phyloP scores from a whole-genome alignment of 1,284 basidiomycete genomes.

The Papiliotrema fonsecae region DNA sequence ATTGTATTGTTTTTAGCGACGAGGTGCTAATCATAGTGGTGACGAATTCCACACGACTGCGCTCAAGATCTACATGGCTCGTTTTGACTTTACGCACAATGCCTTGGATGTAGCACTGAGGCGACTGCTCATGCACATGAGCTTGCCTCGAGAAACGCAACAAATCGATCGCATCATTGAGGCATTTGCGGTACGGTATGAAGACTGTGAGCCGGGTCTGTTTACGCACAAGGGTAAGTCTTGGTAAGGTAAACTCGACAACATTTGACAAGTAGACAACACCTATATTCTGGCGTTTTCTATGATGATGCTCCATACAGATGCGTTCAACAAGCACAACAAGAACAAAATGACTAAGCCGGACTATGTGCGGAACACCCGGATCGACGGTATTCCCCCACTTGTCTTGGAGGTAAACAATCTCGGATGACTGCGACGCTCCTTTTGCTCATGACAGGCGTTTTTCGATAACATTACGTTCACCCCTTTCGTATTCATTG shows the following conservation, averaged over 20 bases:
- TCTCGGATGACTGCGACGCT: not conserved
- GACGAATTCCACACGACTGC: slow-evolving; percentile 69
- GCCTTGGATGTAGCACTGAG: slow-evolving; percentile 91
- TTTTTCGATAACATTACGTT: slow-evolving; percentile 96
- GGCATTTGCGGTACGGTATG: slow-evolving; percentile 83
- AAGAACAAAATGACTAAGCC: slow-evolving; percentile 95
- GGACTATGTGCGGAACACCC: slow-evolving; percentile 87
- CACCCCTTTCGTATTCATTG: slow-evolving; percentile 92
- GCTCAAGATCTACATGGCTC: slow-evolving; percentile 65
- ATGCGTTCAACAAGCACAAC: slow-evolving; percentile 96
- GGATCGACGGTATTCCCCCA: slow-evolving; percentile 74
- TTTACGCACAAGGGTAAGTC: slow-evolving; percentile 69
- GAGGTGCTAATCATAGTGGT: slow-evolving; percentile 57
- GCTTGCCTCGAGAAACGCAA: slow-evolving; percentile 90
- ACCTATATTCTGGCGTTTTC: slow-evolving; percentile 97
- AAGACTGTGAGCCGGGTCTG: slow-evolving; percentile 74
- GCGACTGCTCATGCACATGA: slow-evolving; percentile 83
- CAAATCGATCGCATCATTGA: slow-evolving; percentile 98
- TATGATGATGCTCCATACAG: slow-evolving; percentile 97
- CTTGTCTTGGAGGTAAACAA: slow-evolving; percentile 73
- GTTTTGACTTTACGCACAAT: slow-evolving; percentile 71
- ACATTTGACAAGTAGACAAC: slow-evolving; percentile 73
- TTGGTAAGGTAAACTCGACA: too few species aligned
- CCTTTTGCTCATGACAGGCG: slow-evolving; percentile 59
- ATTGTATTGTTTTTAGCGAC: not conserved